Base-by-base conservation (phyloP, 768 basidiomycete species). In the Podaxis sp. region DNA sequence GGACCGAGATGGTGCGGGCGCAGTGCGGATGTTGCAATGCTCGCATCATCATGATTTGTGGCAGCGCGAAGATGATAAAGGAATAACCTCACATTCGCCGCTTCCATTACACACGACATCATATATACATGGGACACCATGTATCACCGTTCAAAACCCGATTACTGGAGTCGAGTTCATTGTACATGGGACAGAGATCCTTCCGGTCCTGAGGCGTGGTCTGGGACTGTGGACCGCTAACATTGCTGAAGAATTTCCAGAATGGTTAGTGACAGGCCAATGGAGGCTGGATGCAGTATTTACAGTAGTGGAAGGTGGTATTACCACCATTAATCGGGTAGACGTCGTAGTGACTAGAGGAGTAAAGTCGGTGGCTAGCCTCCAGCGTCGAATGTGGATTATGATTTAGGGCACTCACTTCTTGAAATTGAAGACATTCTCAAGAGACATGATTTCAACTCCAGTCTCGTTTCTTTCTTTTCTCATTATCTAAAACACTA, bases 121-220 rank as follows among this genome's bases (percentile, higher is more conserved):
- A 44, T 44, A n/a, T 6, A 44, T 44, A n/a, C 7, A 44, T n/a
- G 5, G 42, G 5, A 16, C 11, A 7, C 9, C 2, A n/a, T 9
- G 36, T 37, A 38, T 38, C 36, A 38, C 25, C 36, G n/a, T 27
- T 53, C n/a, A 18, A 36, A n/a, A 25, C 38, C 18, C 18, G 18
- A 47, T 42, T 38, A 54, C 53, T 61, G 59, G 59, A 53, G 10
- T 47, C 51, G 10, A 68, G 59, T 18, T 61, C 51, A 50, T 73
- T 60, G 62, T 70, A 73, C 36, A 63, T 70, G 4, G 71, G 71
- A 63, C 72, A 73, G 18, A 73, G 67, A 25, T 69, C 50, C 35
- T 69, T 65, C 71, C 72, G 72, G 11, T 66, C 55, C 36, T 57
- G 53, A 10, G 36, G 62, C 63, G 56, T 56, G 68, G 67, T n/a